A percentile compares a stretch with the other conserved stretches of the same genome.
Conservation (phyloP, 2,329 filamentous ascomycete species). For the Diaporthe amygdali region DNA sequence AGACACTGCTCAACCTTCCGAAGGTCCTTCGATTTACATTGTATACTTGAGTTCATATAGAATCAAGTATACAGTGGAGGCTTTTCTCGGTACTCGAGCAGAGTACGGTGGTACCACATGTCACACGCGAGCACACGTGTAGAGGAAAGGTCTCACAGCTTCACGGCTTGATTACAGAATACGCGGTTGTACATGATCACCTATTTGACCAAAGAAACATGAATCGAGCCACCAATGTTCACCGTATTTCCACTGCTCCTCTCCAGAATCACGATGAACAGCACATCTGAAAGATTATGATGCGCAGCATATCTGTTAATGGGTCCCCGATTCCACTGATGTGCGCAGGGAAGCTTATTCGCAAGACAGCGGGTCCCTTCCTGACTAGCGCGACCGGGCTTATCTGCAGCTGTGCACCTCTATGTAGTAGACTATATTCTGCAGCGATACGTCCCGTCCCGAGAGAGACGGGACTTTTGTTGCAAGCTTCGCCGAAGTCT, state of each 20-base stretch:
- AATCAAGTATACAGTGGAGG: neutral
- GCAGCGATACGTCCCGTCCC: neutral
- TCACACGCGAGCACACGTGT: neutral
- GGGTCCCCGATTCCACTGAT: neutral
- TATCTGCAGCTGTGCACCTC: neutral
- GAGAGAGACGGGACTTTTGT: neutral
- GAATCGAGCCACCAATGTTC: neutral
- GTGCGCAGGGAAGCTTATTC: neutral
- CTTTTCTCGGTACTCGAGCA: neutral
- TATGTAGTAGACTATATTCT: neutral
- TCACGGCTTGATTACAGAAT: neutral
- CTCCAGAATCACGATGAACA: neutral
- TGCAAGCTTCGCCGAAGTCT: neutral
- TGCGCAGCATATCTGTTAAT: neutral
- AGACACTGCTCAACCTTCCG: neutral
- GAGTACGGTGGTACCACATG: too few relatives aligned
- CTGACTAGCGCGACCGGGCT: neutral
- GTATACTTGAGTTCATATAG: neutral
- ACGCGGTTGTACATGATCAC: too few relatives aligned
- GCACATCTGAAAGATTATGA: neutral
- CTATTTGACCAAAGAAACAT: neutral
- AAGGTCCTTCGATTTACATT: neutral
- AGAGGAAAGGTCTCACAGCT: neutral
- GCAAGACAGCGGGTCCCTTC: neutral
- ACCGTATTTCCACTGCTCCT: neutral